Evolutionary conservation across 768 basidiomycete genomes (phyloP).

Genomic region (Leccinum olivaceopallidum): DNA sequence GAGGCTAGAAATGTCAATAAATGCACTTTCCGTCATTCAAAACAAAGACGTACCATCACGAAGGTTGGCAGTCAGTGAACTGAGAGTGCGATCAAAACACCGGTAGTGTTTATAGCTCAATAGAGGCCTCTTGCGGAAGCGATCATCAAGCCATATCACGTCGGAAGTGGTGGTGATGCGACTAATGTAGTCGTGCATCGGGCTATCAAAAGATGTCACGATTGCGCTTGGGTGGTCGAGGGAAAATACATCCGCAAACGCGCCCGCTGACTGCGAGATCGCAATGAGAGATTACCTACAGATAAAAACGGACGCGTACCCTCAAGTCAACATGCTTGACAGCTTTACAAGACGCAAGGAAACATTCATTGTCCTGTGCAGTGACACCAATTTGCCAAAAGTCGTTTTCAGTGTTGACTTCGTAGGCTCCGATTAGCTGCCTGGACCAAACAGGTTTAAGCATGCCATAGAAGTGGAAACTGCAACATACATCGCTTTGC

Average conservation of each 20-base stretch:
- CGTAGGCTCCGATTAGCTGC: slow-evolving; percentile 18
- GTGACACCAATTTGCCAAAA: slow-evolving; percentile 58
- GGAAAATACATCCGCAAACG: slow-evolving; percentile 36
- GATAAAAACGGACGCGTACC: slow-evolving; percentile 38
- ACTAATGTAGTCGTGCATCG: slow-evolving; percentile 43
- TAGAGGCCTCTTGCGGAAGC: slow-evolving; percentile 57
- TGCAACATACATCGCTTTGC: slow-evolving; percentile 42
- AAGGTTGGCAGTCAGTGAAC: slow-evolving; percentile 39
- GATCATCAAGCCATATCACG: slow-evolving; percentile 69
- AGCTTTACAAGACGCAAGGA: slow-evolving; percentile 47
- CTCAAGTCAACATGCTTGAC: slow-evolving; percentile 55
- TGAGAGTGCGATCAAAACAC: slow-evolving; percentile 58
- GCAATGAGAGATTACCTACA: slow-evolving; percentile 7
- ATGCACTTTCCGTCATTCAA: neutral
- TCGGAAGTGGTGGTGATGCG: slow-evolving; percentile 61
- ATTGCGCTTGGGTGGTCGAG: slow-evolving; percentile 36
- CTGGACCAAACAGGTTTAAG: slow-evolving; percentile 16
- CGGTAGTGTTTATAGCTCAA: slow-evolving; percentile 63
- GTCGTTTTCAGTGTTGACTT: slow-evolving; percentile 22
- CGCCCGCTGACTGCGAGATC: slow-evolving; percentile 31
- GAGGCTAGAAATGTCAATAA: slow-evolving; percentile 37
- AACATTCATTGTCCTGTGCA: slow-evolving; percentile 36
- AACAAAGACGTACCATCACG: slow-evolving; percentile 30
- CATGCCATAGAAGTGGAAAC: neutral
- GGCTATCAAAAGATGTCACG: slow-evolving; percentile 56